These are phyloP conservation scores for Xanthoconium purpureum DNA, from an alignment of 768 basidiomycete species.

Conservation along the genomic window DNA sequence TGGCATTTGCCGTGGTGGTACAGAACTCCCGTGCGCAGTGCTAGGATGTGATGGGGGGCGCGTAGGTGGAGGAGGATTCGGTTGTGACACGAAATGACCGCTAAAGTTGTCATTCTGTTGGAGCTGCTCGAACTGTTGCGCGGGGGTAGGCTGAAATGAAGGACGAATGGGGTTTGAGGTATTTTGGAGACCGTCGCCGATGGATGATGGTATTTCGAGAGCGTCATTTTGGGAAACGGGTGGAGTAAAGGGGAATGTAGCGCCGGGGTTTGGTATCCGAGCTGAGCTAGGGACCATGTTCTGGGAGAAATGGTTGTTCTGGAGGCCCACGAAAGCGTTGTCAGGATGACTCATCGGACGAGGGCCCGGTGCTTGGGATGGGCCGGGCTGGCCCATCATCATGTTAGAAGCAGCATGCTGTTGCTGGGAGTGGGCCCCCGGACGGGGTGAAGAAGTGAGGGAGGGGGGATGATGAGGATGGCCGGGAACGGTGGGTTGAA, in stretches of 20 bases:
- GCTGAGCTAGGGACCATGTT: slow-evolving; percentile 32
- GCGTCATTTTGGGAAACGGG: slow-evolving; percentile 48
- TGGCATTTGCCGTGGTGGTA: slow-evolving; percentile 33
- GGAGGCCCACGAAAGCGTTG: slow-evolving; percentile 43
- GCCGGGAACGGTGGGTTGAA: slow-evolving; percentile 22
- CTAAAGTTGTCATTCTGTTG: slow-evolving; percentile 37
- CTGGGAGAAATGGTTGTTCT: slow-evolving; percentile 33
- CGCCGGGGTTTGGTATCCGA: slow-evolving; percentile 34
- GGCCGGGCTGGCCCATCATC: slow-evolving; percentile 31
- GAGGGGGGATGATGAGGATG: slow-evolving; percentile 32
- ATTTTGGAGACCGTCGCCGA: slow-evolving; percentile 38
- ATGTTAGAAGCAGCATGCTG: slow-evolving; percentile 27
- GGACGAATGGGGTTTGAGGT: slow-evolving; percentile 37
- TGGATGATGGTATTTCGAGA: slow-evolving; percentile 46
- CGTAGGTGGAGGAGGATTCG: slow-evolving; percentile 38
- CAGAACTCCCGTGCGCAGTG: slow-evolving; percentile 29
- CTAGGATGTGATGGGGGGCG: slow-evolving; percentile 46
- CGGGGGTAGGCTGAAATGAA: slow-evolving; percentile 55
- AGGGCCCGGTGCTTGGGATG: slow-evolving; percentile 29
- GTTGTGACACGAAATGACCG: slow-evolving; percentile 36
- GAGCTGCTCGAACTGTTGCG: slow-evolving; percentile 62
- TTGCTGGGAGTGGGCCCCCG: slow-evolving; percentile 27
- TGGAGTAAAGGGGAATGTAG: slow-evolving; percentile 43
- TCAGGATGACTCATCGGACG: slow-evolving; percentile 47
- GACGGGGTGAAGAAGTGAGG: slow-evolving; percentile 31